Percentiles rank a stretch among this genome's conserved stretches.
Evolutionary conservation across 1,139 yeast genomes (phyloP).

Genomic region (Pichia sp.): DNA sequence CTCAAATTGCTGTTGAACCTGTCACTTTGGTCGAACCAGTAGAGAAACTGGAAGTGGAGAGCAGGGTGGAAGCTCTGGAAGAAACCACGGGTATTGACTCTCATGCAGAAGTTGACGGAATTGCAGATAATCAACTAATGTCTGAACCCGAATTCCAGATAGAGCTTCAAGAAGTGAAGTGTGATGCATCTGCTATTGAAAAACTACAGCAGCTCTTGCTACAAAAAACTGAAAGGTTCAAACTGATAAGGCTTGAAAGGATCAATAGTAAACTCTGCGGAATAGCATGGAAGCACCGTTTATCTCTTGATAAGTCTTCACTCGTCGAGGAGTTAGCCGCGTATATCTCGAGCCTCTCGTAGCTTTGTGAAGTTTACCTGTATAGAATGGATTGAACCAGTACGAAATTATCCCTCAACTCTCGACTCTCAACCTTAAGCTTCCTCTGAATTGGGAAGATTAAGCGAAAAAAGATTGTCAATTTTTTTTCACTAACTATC

Average conservation of each 20-base stretch:
- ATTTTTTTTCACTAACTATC: neutral
- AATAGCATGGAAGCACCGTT: slow-evolving; percentile 64
- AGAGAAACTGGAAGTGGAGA: slow-evolving; percentile 15
- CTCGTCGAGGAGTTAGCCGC: slow-evolving; percentile 24
- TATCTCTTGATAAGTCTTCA: slow-evolving; percentile 55
- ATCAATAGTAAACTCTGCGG: slow-evolving; percentile 69
- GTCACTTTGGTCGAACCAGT: slow-evolving; percentile 17
- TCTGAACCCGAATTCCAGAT: slow-evolving; percentile 18
- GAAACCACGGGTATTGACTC: slow-evolving; percentile 5
- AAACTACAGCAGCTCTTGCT: slow-evolving; percentile 29
- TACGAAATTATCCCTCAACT: neutral
- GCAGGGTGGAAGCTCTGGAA: neutral
- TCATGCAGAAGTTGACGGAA: slow-evolving; percentile 6
- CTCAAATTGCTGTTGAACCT: slow-evolving; percentile 23
- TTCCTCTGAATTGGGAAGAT: neutral
- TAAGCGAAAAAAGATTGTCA: neutral
- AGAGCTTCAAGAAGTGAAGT: slow-evolving; percentile 21
- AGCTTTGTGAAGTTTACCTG: neutral
- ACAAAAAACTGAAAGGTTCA: slow-evolving; percentile 38
- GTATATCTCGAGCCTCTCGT: slow-evolving; percentile 1
- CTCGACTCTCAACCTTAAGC: neutral
- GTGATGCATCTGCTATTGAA: slow-evolving; percentile 30
- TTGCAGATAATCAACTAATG: too few relatives aligned
- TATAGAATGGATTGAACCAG: neutral
- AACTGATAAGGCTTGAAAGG: slow-evolving; percentile 69